phyloP scores from a whole-genome alignment of 2,329 filamentous ascomycete genomes.

The Trichoderma harzianum region DNA sequence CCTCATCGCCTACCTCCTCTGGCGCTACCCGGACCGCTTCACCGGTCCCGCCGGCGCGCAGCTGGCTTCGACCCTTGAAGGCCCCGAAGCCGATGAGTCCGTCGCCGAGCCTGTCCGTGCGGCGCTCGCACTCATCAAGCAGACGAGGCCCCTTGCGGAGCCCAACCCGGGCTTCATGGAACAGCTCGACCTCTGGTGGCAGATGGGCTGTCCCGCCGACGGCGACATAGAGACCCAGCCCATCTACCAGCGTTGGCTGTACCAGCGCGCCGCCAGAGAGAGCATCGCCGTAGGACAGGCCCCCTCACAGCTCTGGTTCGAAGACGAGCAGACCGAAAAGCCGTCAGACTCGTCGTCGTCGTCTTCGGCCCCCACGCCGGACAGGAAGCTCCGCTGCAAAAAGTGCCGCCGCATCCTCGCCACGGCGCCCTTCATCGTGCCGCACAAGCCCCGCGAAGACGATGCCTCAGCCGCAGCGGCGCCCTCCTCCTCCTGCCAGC shows the following conservation, averaged over 20 bases:
- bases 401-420: slow-evolving; percentile 74
- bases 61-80: slow-evolving; percentile 11
- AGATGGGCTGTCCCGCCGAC: slow-evolving; percentile 73
- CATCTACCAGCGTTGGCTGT: slow-evolving; percentile 71
- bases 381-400: slow-evolving; percentile 66
- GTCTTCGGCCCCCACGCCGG: slow-evolving; percentile 19
- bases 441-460: slow-evolving; percentile 45
- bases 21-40: slow-evolving; percentile 56
- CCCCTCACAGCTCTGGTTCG: slow-evolving; percentile 79
- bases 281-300: slow-evolving; percentile 70
- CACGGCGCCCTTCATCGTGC: slow-evolving; percentile 59
- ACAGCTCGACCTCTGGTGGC: slow-evolving; percentile 81
- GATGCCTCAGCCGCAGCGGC: too few species aligned
- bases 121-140: slow-evolving; percentile 67
- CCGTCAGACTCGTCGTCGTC: neutral
- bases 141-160: slow-evolving; percentile 73
- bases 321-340: slow-evolving; percentile 54
- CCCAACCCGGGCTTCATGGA: slow-evolving; percentile 90
- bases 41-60: slow-evolving; percentile 28
- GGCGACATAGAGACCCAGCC: slow-evolving; percentile 62
- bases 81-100: slow-evolving; percentile 29
- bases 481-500: too few species aligned
- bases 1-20: slow-evolving; percentile 80
- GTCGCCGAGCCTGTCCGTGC: slow-evolving; percentile 48
- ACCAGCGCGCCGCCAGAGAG: slow-evolving; percentile 53